phyloP scores from a whole-genome alignment of 2,329 filamentous ascomycete species.

The Pezicula carpinea region DNA sequence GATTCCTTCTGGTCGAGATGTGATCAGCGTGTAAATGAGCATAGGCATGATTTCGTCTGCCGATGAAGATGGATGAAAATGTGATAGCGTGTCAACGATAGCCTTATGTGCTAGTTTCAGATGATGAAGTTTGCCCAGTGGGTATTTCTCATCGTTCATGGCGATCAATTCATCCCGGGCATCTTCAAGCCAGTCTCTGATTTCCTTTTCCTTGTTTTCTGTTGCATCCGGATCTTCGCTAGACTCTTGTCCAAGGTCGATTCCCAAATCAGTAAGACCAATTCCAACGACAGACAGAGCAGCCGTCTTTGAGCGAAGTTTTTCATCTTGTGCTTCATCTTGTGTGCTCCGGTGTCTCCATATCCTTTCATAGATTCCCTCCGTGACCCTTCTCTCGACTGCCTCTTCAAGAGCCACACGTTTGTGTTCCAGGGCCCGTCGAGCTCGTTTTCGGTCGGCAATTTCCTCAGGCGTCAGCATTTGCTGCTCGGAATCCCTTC shows the following conservation, averaged over 20 bases:
- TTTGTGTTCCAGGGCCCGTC: slow-evolving; percentile 75
- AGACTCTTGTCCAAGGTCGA: slow-evolving; percentile 60
- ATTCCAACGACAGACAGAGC: slow-evolving; percentile 89
- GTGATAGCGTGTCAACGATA: slow-evolving; percentile 79
- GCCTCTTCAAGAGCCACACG: slow-evolving; percentile 78
- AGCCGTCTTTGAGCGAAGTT: slow-evolving; percentile 88
- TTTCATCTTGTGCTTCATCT: slow-evolving; percentile 92
- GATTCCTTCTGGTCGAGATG: slow-evolving; percentile 77
- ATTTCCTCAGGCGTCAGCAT: slow-evolving; percentile 91
- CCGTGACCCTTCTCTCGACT: slow-evolving; percentile 80
- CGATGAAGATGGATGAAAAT: slow-evolving; percentile 73
- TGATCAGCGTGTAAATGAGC: slow-evolving; percentile 93
- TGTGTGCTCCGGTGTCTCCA: slow-evolving; percentile 89
- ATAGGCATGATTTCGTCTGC: slow-evolving; percentile 97
- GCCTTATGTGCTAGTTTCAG: slow-evolving; percentile 86
- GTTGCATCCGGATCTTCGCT: slow-evolving; percentile 52
- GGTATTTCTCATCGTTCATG: slow-evolving; percentile 86
- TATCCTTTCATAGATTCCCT: slow-evolving; percentile 80
- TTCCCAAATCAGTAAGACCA: slow-evolving; percentile 75
- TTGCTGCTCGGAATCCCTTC: slow-evolving; percentile 56
- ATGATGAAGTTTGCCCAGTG: slow-evolving; percentile 84
- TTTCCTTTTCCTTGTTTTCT: slow-evolving; percentile 59
- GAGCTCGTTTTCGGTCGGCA: slow-evolving; percentile 70
- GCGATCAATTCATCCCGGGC: slow-evolving; percentile 67
- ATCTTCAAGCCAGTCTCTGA: slow-evolving; percentile 65